phyloP scores from a whole-genome alignment of 345 rosid genomes.

The Camelina laxa region DNA sequence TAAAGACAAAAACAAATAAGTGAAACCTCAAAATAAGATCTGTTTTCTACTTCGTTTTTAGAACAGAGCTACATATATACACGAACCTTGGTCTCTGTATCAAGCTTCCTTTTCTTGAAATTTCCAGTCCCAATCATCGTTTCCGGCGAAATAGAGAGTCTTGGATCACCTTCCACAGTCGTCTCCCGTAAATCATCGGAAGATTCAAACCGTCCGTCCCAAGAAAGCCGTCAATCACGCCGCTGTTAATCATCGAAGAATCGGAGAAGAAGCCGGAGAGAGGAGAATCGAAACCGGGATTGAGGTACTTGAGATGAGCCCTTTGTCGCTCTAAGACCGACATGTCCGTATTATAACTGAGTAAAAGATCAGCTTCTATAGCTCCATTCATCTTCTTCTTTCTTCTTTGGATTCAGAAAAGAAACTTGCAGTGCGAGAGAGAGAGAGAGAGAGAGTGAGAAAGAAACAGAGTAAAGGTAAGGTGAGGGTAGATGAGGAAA shows the following conservation, averaged over 20 bases:
- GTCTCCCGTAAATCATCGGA: constrained; percentile 43
- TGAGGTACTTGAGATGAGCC: constrained; percentile 51
- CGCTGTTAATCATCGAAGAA: constrained; percentile 25
- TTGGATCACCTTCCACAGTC: constrained; percentile 8
- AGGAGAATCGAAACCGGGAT: constrained; percentile 36
- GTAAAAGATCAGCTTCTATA: constrained; percentile 22
- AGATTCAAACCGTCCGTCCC: constrained; percentile 34
- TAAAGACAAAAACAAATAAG: not conserved
- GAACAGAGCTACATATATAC: constrained; percentile 7
- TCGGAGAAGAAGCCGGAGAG: constrained; percentile 50
- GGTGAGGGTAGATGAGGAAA: constrained; percentile 29
- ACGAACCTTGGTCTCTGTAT: constrained; percentile 43
- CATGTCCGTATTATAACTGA: constrained; percentile 52
- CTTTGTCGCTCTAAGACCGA: constrained; percentile 73
- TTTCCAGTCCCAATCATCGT: constrained; percentile 49
- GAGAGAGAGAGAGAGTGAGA: constrained; percentile 2
- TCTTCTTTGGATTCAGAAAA: not conserved
- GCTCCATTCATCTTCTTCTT: constrained; percentile 36
- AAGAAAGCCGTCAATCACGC: constrained; percentile 34
- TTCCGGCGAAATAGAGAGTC: constrained; percentile 38
- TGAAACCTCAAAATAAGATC: constrained; percentile 13
- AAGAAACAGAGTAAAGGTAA: constrained; percentile 40
- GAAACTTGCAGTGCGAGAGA: constrained; percentile 15
- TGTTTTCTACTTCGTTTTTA: not conserved
- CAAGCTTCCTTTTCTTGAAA: constrained; percentile 70